These are phyloP conservation scores for Austroboletus novae-zelandiae DNA, from an alignment of 1,284 basidiomycete species.

Conservation along the genomic window DNA sequence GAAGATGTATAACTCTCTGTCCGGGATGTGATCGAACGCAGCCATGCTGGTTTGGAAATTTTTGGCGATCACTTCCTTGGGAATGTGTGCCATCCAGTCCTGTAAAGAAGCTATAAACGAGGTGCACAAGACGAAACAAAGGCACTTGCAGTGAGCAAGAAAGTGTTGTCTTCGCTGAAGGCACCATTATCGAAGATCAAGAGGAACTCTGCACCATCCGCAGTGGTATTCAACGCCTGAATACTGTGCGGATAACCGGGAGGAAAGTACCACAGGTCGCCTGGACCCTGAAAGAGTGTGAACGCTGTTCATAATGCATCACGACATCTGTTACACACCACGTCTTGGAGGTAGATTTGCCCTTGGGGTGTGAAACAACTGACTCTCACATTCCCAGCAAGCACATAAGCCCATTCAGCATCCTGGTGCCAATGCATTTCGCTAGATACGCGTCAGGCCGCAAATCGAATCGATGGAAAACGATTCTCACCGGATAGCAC, in stretches of 20 bases:
- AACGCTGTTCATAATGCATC: neutral
- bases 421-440: constrained; percentile 63
- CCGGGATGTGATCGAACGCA: constrained; percentile 48
- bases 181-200: constrained; percentile 55
- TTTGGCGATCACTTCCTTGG: constrained; percentile 53
- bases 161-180: constrained; percentile 59
- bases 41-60: constrained; percentile 45
- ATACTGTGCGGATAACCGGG: constrained; percentile 43
- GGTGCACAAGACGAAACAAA: neutral
- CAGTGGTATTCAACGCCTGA: constrained; percentile 48
- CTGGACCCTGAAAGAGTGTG: constrained; percentile 28
- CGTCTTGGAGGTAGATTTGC: constrained; percentile 45
- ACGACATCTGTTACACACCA: constrained; percentile 34
- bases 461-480: neutral
- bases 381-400: constrained; percentile 44
- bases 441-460: constrained; percentile 24
- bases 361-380: constrained; percentile 50
- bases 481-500: constrained; percentile 44
- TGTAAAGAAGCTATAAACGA: constrained; percentile 1
- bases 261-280: constrained; percentile 62
- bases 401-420: constrained; percentile 54
- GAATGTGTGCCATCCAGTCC: constrained; percentile 54
- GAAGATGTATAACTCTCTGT: constrained; percentile 54
- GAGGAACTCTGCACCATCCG: constrained; percentile 56
- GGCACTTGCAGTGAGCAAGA: constrained; percentile 37